Conservation (phyloP, 2,329 filamentous ascomycete genomes). For the Fusarium albosuccineum region DNA sequence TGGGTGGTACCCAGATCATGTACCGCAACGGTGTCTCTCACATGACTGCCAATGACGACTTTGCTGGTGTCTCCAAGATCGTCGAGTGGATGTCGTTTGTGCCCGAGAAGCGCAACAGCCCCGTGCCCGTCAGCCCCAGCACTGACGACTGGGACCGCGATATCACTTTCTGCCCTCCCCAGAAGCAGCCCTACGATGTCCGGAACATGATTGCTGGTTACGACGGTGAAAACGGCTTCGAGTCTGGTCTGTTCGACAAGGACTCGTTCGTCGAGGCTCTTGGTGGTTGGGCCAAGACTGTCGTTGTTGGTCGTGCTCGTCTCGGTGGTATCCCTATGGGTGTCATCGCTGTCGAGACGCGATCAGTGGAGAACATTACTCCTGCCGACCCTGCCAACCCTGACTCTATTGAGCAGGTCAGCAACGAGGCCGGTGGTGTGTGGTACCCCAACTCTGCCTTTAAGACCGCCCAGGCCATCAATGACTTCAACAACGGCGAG, state of each 20-base stretch:
- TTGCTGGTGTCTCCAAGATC: conserved; percentile 97
- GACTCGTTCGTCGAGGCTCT: conserved; percentile 97
- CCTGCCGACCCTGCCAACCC: conserved; percentile 98
- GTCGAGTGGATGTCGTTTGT: conserved; percentile 98
- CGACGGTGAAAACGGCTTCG: conserved; percentile 81
- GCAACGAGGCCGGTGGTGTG: conserved; percentile 95
- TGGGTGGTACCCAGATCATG: conserved; percentile 99
- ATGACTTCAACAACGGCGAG: conserved; percentile 99
- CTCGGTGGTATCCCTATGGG: conserved; percentile 97
- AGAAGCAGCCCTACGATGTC: conserved; percentile 91
- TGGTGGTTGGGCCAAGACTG: conserved; percentile 95
- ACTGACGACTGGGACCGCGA: conserved; percentile 94
- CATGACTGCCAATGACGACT: conserved; percentile 98
- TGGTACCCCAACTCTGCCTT: conserved; percentile 99
- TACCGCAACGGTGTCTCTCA: conserved; percentile 99
- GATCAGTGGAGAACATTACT: conserved; percentile 95
- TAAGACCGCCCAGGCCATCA: conserved; percentile 99
- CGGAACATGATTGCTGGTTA: conserved; percentile 92
- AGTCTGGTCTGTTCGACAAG: conserved; percentile 94
- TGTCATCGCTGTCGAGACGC: conserved; percentile 97
- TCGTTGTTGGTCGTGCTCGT: conserved; percentile 95
- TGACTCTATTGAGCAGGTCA: conserved; percentile 96
- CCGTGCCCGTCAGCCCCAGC: conserved; percentile 90
- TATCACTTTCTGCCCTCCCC: conserved; percentile 82
- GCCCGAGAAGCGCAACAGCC: conserved; percentile 92